Evolutionary conservation across 208 protist genomes (phyloP).

Genomic region (Leishmania turanica): DNA sequence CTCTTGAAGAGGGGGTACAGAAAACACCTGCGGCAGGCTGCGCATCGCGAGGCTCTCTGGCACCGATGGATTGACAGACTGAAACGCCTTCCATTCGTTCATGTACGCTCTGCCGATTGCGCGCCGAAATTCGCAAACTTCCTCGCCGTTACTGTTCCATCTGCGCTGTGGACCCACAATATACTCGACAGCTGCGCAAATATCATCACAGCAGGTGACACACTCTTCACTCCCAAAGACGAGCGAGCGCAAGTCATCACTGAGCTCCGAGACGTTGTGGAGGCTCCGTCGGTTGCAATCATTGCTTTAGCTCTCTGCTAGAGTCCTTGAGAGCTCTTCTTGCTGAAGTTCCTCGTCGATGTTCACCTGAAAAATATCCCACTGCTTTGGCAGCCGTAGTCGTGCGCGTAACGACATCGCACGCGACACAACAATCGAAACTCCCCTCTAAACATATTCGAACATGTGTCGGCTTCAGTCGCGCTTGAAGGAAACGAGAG

Average conservation of each 20-base stretch:
- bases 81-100: constrained; percentile 57
- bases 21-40: constrained; percentile 45
- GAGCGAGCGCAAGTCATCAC: constrained; percentile 35
- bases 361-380: constrained; percentile 16
- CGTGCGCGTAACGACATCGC: constrained; percentile 1
- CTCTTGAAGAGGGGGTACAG: constrained; percentile 39
- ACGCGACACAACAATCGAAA: constrained; percentile 16
- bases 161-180: constrained; percentile 34
- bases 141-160: constrained; percentile 46
- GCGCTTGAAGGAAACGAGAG: background rate
- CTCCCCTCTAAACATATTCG: background rate
- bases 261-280: constrained; percentile 32
- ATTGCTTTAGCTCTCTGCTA: constrained; percentile 42
- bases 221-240: constrained; percentile 44
- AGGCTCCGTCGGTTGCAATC: constrained; percentile 42
- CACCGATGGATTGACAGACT: constrained; percentile 34
- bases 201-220: constrained; percentile 24
- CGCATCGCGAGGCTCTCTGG: constrained; percentile 44
- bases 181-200: constrained; percentile 50
- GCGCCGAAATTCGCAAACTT: constrained; percentile 46
- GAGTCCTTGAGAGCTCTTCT: constrained; percentile 38
- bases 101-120: constrained; percentile 39
- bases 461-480: background rate
- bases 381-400: constrained; percentile 7
- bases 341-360: constrained; percentile 49